phyloP scores from a whole-genome alignment of 2,329 filamentous ascomycete species.

The Coleophoma cylindrospora region DNA sequence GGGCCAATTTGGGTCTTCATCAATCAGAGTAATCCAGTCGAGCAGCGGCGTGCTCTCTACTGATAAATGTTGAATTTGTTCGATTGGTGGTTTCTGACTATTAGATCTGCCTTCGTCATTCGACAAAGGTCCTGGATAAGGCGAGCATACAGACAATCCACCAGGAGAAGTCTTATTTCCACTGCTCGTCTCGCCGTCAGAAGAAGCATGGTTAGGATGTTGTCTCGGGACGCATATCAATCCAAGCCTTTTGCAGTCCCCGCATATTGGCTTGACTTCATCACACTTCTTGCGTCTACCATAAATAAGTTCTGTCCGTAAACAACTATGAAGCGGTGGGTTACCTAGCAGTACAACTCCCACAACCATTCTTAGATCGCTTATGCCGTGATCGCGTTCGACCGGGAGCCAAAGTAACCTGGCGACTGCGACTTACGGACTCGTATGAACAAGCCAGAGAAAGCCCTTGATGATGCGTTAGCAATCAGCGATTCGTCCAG shows the following conservation, averaged over 20 bases:
- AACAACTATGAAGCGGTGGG: neutral
- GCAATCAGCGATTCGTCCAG: neutral
- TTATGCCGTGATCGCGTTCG: constrained; percentile 2
- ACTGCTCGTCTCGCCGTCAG: neutral
- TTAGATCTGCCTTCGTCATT: no score
- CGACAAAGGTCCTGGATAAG: neutral
- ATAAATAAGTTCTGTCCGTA: neutral
- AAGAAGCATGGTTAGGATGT: neutral
- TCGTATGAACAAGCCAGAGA: neutral
- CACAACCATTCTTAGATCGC: constrained; percentile 2
- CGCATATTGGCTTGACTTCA: constrained; percentile 1
- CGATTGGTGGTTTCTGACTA: no score
- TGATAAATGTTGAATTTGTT: neutral
- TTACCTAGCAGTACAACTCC: constrained; percentile 1
- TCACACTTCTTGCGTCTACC: constrained; percentile 4
- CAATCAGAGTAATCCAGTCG: constrained; percentile 1
- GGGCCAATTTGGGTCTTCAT: neutral
- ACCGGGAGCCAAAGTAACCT: neutral
- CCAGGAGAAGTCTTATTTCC: neutral
- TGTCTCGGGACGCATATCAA: neutral
- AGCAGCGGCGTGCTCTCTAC: neutral
- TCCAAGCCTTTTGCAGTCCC: constrained; percentile 1
- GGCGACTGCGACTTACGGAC: neutral
- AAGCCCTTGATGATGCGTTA: neutral
- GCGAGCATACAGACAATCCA: neutral